A percentile compares a stretch with the other conserved stretches of the same genome.
Evolutionary conservation across 2,329 filamentous ascomycete genomes (phyloP).

Genomic region (Cladosporium sp.): DNA sequence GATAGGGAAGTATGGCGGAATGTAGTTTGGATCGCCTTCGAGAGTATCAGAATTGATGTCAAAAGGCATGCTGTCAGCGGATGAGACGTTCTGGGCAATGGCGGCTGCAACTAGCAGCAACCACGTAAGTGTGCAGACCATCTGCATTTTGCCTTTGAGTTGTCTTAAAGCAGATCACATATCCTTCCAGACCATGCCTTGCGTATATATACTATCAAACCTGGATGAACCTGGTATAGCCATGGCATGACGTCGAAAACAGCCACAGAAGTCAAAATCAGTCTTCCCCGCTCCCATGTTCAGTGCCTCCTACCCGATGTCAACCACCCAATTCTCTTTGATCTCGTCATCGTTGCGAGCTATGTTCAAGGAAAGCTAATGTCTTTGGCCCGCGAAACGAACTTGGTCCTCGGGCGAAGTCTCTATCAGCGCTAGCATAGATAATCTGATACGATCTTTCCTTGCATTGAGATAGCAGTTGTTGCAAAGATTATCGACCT

Average conservation of each 20-base stretch:
- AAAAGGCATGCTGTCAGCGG: neutral
- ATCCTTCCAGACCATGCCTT: neutral
- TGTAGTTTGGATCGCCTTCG: conserved; percentile 25
- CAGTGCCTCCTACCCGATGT: too few species aligned
- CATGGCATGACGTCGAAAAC: conserved; percentile 6
- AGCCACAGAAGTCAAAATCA: conserved; percentile 4
- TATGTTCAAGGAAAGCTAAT: too few species aligned
- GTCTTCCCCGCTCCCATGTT: conserved; percentile 1
- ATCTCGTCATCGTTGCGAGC: too few species aligned
- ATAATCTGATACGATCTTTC: too few species aligned
- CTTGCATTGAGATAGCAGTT: too few species aligned
- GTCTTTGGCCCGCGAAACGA: too few species aligned
- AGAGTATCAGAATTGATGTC: conserved; percentile 15
- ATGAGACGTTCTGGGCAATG: neutral
- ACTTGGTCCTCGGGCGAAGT: too few species aligned
- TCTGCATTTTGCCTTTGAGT: neutral
- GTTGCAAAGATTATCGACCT: too few species aligned
- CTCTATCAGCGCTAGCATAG: too few species aligned
- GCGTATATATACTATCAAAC: neutral
- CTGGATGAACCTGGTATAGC: neutral
- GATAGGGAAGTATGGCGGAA: conserved; percentile 26
- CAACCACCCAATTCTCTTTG: neutral
- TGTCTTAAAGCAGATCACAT: neutral
- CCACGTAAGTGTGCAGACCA: neutral
- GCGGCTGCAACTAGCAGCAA: neutral